Conservation (phyloP, 805 yeast species). For the Candida methanosorbosa region DNA sequence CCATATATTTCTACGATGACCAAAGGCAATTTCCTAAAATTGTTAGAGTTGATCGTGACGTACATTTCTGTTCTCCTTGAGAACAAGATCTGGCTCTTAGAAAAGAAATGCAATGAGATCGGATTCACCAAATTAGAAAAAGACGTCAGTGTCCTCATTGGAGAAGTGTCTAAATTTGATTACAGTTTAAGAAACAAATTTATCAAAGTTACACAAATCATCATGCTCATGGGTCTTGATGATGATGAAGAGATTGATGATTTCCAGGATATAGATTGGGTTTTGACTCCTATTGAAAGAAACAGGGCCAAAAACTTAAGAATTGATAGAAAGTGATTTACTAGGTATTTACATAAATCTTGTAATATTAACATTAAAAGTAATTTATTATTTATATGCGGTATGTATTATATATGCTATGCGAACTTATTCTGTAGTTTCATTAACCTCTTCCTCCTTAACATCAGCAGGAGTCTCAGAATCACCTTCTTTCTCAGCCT, state of each 20-base stretch:
- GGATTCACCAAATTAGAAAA: slow-evolving; percentile 82
- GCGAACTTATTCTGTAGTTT: neutral
- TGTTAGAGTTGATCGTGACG: slow-evolving; percentile 42
- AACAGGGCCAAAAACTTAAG: slow-evolving; percentile 51
- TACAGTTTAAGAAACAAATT: slow-evolving; percentile 74
- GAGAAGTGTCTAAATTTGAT: slow-evolving; percentile 61
- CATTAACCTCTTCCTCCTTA: neutral
- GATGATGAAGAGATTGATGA: slow-evolving; percentile 39
- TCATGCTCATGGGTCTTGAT: slow-evolving; percentile 74
- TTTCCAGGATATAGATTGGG: slow-evolving; percentile 45
- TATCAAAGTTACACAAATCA: slow-evolving; percentile 74
- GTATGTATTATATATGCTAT: no score
- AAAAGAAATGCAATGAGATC: slow-evolving; percentile 64
- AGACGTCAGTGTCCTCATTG: slow-evolving; percentile 67
- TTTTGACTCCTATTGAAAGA: slow-evolving; percentile 69
- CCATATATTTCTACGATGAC: slow-evolving; percentile 44
- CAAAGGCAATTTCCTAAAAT: slow-evolving; percentile 36
- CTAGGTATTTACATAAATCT: neutral
- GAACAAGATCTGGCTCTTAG: slow-evolving; percentile 55
- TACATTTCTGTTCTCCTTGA: slow-evolving; percentile 53
- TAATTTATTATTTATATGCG: no score
- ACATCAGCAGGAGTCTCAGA: neutral
- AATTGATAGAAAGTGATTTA: slow-evolving; percentile 26
- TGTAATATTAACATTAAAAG: no score
- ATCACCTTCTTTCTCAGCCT: slow-evolving; percentile 2